Percentiles rank a stretch among this genome's conserved stretches.
Conservation (phyloP, 768 basidiomycete species). For the Lactarius indigo region DNA sequence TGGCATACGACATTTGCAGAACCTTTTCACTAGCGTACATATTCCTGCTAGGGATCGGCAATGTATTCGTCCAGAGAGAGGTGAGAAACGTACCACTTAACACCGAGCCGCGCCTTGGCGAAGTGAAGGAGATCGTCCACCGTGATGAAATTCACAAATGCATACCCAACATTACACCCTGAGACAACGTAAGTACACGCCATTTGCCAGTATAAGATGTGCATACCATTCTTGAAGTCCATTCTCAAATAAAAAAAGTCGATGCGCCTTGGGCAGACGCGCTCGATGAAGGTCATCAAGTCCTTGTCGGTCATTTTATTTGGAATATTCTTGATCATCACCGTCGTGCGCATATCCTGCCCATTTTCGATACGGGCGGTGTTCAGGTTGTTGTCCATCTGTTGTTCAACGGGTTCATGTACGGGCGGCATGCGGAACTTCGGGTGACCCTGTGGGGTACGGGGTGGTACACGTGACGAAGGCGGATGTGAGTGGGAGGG, state of each 20-base stretch:
- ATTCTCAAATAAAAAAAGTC: slow-evolving; percentile 88
- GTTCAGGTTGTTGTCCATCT: slow-evolving; percentile 58
- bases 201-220: not conserved
- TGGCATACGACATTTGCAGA: slow-evolving; percentile 88
- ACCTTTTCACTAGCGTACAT: slow-evolving; percentile 91
- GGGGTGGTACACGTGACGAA: slow-evolving; percentile 26
- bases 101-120: slow-evolving; percentile 67
- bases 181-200: slow-evolving; percentile 1
- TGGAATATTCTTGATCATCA: slow-evolving; percentile 91
- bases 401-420: slow-evolving; percentile 24
- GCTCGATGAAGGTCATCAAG: slow-evolving; percentile 59
- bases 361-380: slow-evolving; percentile 72
- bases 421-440: slow-evolving; percentile 14
- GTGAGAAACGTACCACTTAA: slow-evolving; percentile 66
- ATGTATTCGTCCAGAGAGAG: slow-evolving; percentile 1
- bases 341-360: slow-evolving; percentile 74
- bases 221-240: slow-evolving; percentile 77
- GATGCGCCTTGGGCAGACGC: slow-evolving; percentile 70
- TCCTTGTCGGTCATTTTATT: slow-evolving; percentile 87
- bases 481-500: slow-evolving; percentile 12
- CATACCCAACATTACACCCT: slow-evolving; percentile 80
- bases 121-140: slow-evolving; percentile 75
- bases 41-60: slow-evolving; percentile 51
- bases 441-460: slow-evolving; percentile 22
- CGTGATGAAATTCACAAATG: slow-evolving; percentile 86